Conservation (phyloP, 139 green algal species). For the Auxenochlorella pyrenoidosa region DNA sequence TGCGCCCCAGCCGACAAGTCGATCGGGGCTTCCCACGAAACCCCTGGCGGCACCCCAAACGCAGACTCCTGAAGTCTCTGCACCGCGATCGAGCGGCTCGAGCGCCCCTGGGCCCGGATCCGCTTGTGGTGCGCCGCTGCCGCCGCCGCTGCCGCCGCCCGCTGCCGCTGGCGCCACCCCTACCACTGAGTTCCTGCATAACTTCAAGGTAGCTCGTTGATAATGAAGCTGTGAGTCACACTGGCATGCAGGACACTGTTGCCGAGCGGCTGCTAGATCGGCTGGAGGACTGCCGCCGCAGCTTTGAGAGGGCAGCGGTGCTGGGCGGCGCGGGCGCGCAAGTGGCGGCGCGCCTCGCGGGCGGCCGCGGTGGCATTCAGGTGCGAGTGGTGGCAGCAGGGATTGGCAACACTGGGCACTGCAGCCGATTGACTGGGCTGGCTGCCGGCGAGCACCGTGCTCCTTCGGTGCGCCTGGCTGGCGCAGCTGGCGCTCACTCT, state of each 20-base stretch:
- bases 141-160: background rate
- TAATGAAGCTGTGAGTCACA: background rate
- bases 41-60: background rate
- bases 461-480: too few species aligned
- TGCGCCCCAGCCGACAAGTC: background rate
- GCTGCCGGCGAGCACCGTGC: background rate
- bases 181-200: background rate
- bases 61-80: constrained; percentile 57
- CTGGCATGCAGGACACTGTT: constrained; percentile 66
- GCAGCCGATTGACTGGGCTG: too few species aligned
- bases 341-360: constrained; percentile 51
- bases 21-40: background rate
- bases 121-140: constrained; percentile 43
- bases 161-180: background rate
- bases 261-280: constrained; percentile 80
- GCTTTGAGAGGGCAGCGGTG: constrained; percentile 70
- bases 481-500: too few species aligned
- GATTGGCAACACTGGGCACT: too few species aligned
- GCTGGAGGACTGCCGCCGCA: constrained; percentile 78
- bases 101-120: constrained; percentile 38
- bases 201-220: background rate
- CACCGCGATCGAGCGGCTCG: constrained; percentile 73
- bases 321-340: constrained; percentile 70
- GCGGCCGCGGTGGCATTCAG: constrained; percentile 61
- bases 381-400: background rate